Base-by-base conservation (phyloP, 163 green algal species). In the Prototheca cutis region DNA sequence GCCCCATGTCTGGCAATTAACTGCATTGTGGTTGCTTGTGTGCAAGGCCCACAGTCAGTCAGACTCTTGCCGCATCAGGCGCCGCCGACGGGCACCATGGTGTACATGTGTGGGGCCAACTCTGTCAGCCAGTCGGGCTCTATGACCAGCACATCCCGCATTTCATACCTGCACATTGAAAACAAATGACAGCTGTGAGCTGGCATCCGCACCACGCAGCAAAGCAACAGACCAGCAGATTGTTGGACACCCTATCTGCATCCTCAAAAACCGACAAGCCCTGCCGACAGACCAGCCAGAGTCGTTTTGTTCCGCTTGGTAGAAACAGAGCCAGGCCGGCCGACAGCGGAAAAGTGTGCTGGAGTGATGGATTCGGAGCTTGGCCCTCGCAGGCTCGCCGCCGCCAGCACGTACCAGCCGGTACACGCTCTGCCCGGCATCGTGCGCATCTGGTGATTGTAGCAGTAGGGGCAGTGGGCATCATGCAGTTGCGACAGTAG, bases 101-200 rank as follows among this genome's bases (percentile, higher is more conserved):
- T 27, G 48, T 70, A 70, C 55, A 70, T 62, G 53, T 94, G 84
- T 27, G 88, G 84, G 17, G 87, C 88, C n/a, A 90, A 55, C 69
- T 95, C 83, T 10, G 72, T 64, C 40, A 97, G 75, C 90, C 88
- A 96, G 19, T 79, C 66, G 0, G 81, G 76, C 24, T 88, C 59
- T 7, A 96, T 81, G 7, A 75, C 69, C 2, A 80, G 77, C 3
- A 97, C 74, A 7, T 88, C 82, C 48, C 84, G 74, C 81, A 95
- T 94, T 56, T 93, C 84, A 49, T 83, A 84, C 76, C 74, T 86
- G 24, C 78, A n/a, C n/a, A n/a, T n/a, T n/a, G n/a, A n/a, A n/a
- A n/a, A n/a, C n/a, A n/a, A n/a, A n/a, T n/a, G n/a, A n/a, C n/a
- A n/a, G n/a, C n/a, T n/a, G n/a, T n/a, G n/a, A n/a, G n/a, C n/a